A percentile compares a stretch with the other conserved stretches of the same genome.
Conservation (phyloP, 441 rosid genomes). For the Omphalea diandra region DNA sequence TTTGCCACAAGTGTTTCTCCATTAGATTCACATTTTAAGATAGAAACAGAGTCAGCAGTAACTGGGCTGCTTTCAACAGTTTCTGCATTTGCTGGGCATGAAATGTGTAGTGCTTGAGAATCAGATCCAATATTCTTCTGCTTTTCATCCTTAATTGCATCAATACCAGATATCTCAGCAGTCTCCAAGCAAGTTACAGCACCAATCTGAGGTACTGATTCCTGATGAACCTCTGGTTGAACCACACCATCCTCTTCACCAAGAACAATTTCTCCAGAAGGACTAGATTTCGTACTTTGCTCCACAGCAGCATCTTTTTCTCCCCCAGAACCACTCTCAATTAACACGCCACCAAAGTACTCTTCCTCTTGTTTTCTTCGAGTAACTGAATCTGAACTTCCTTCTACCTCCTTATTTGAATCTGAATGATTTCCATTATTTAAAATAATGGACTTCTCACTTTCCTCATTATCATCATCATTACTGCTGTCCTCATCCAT, state of each 20-base stretch:
- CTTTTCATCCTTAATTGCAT: constrained; percentile 23
- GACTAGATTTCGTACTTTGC: constrained; percentile 29
- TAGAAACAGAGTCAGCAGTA: constrained; percentile 17
- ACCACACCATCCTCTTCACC: constrained; percentile 22
- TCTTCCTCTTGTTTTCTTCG: constrained; percentile 36
- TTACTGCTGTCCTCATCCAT: constrained; percentile 47
- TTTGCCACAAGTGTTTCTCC: constrained; percentile 23
- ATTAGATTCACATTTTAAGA: constrained; percentile 22
- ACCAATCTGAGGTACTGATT: constrained; percentile 16
- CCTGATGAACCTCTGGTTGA: constrained; percentile 31
- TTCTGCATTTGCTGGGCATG: constrained; percentile 28
- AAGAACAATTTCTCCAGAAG: constrained; percentile 22
- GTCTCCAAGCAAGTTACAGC: constrained; percentile 16
- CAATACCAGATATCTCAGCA: constrained; percentile 30
- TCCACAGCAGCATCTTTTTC: constrained; percentile 40
- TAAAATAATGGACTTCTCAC: constrained; percentile 56
- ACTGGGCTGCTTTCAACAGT: constrained; percentile 13
- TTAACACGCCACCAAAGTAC: constrained; percentile 36
- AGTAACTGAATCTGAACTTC: constrained; percentile 52
- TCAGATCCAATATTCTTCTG: constrained; percentile 24
- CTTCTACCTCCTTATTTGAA: constrained; percentile 47
- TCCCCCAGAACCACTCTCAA: constrained; percentile 57
- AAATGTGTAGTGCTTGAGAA: constrained; percentile 18
- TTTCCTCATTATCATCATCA: constrained; percentile 48
- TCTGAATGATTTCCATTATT: constrained; percentile 40